Evolutionary conservation across 805 yeast genomes (phyloP).

Genomic region (Torulaspora microellipsoides): DNA sequence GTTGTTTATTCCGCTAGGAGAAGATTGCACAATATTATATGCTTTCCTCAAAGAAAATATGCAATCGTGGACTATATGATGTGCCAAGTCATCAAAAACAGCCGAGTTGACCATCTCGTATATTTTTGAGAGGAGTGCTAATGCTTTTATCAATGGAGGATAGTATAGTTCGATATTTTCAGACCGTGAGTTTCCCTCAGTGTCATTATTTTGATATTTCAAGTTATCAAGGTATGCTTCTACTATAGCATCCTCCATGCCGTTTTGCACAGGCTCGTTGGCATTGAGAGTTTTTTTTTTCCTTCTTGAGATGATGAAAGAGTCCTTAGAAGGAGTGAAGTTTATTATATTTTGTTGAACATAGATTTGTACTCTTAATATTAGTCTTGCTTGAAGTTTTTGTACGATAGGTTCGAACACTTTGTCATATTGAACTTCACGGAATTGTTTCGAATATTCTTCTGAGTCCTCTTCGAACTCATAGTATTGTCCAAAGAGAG

Average conservation of each 20-base stretch:
- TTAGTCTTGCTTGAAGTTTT: constrained; percentile 75
- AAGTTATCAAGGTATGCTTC: constrained; percentile 10
- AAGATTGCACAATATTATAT: constrained; percentile 40
- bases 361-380: constrained; percentile 70
- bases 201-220: constrained; percentile 1
- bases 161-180: constrained; percentile 39
- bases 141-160: constrained; percentile 66
- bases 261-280: constrained; percentile 4
- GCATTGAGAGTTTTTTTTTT: constrained; percentile 16
- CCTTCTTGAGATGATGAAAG: constrained; percentile 55
- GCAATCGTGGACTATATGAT: constrained; percentile 76
- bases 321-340: constrained; percentile 64
- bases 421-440: constrained; percentile 45
- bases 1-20: constrained; percentile 41
- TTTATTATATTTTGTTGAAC: constrained; percentile 64
- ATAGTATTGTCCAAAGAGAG: constrained; percentile 61
- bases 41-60: constrained; percentile 57
- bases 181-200: neutral
- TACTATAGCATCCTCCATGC: constrained; percentile 2
- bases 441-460: constrained; percentile 30
- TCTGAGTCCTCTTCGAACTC: constrained; percentile 53
- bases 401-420: constrained; percentile 67
- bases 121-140: constrained; percentile 64
- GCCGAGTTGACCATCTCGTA: constrained; percentile 72
- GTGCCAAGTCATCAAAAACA: constrained; percentile 87